Base-by-base conservation (phyloP, 805 yeast genomes). In the Candida coquimbonensis region DNA sequence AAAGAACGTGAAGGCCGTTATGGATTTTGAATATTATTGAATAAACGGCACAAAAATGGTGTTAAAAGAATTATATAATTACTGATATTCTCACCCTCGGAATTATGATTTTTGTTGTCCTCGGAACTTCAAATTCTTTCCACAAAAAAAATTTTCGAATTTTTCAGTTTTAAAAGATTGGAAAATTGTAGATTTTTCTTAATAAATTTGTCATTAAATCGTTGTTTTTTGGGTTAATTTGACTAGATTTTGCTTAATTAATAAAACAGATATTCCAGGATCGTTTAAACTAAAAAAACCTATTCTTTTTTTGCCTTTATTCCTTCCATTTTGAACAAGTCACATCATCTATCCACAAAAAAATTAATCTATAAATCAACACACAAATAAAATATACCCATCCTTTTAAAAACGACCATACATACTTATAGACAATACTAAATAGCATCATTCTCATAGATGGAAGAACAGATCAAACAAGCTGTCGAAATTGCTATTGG, bases 401-500 rank as follows among this genome's bases (percentile, higher is more conserved):
- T 21, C 29, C 19, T 5, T 13, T 26, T 16, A 29, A 29, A n/a
- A 9, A 38, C 31, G 4, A 6, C 9, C 26, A 14, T 19, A 25
- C 12, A 42, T 29, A 29, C 13, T 11, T 29, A 27, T 9, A 35
- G 12, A 7, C 24, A 24, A 21, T 21, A 21, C 24, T 7, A n/a
- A n/a, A 11, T 24, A 33, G 9, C 26, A 19, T 24, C 29, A 27
- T 2, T 34, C 17, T 19, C 37, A 33, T 17, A n/a, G 24, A 53
- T 54, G 53, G 57, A 51, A 31, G 44, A 53, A 31, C 63, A 59
- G 53, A 59, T 59, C 49, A 55, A 49, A 46, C 62, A 59, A 44
- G 63, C 63, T n/a, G 61, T 59, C 32, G 61, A 58, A 40, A 59
- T 59, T 33, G 63, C 63, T 42, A 58, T 59, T 45, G 52, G 53